phyloP scores from a whole-genome alignment of 495 filamentous ascomycete species.

The Neohortaea acidophila region DNA sequence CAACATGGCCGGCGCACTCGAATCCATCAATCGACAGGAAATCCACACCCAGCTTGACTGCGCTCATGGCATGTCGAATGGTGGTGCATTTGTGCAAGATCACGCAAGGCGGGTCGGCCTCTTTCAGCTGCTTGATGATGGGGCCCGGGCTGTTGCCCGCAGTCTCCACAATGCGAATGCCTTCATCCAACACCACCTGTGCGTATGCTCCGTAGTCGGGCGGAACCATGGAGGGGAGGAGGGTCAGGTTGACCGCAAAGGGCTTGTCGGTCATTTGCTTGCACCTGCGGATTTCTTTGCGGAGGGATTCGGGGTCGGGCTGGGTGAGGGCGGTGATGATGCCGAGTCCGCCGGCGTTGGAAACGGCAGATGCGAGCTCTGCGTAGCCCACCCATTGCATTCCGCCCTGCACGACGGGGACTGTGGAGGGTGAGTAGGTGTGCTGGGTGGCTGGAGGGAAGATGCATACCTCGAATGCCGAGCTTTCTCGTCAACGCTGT shows the following conservation, averaged over 20 bases:
- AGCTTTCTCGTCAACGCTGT: constrained; percentile 78
- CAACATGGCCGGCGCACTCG: constrained; percentile 92
- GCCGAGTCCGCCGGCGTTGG: constrained; percentile 87
- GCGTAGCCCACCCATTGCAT: constrained; percentile 92
- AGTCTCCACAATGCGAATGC: constrained; percentile 88
- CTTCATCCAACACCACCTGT: constrained; percentile 82
- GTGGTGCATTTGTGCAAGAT: constrained; percentile 97
- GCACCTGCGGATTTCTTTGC: constrained; percentile 82
- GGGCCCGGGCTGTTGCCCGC: constrained; percentile 89
- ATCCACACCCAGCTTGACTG: constrained; percentile 88
- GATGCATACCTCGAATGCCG: constrained; percentile 59
- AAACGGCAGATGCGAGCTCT: constrained; percentile 83
- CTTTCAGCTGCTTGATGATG: constrained; percentile 78
- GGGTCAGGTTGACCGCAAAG: constrained; percentile 92
- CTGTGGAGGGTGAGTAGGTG: constrained; percentile 29
- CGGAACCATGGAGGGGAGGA: constrained; percentile 76
- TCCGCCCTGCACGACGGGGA: constrained; percentile 94
- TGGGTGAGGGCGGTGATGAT: constrained; percentile 88
- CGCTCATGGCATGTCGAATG: constrained; percentile 80
- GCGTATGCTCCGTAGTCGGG: constrained; percentile 90
- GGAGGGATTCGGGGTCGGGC: constrained; percentile 81
- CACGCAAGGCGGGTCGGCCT: constrained; percentile 42
- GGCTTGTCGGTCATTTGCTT: constrained; percentile 70
- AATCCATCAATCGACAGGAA: constrained; percentile 96
- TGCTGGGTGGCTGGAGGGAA: not conserved